Base-by-base conservation (phyloP, 2,329 filamentous ascomycete genomes). In the Myriangium duriaei region DNA sequence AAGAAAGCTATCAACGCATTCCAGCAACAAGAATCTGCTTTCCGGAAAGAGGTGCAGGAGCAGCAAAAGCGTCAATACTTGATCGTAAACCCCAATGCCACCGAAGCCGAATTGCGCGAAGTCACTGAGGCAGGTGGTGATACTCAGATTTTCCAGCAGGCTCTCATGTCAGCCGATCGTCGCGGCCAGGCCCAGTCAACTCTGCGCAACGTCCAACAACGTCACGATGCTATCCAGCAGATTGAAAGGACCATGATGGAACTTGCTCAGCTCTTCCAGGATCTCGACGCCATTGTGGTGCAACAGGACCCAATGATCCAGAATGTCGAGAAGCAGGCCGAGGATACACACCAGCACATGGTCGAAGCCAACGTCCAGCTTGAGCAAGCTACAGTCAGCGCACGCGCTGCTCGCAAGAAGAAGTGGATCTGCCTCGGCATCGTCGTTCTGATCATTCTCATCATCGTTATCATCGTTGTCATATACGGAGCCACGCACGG, bases 381-480 rank as follows among this genome's bases (percentile, higher is more conserved):
- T 42, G 76, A 71, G 28, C 73, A 72, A n/a, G 87, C 87, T 10
- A 81, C 94, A 45, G 69, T 72, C 44, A 93, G 83, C 49, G 88
- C 88, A 6, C 71, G 80, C 57, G 74, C 76, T 50, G 83, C 81
- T 35, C 73, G 83, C 49, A 83, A 77, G 66, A 93, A 92, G 85
- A 95, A 95, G 81, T 95, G 86, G 87, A 87, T 82, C 58, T 94
- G 86, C 68, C 64, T 94, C 49, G 77, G 79, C 52, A 84, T 95
- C 53, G 64, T 69, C 50, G 46, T 61, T 33, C 34, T 41, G 40
- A 54, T 57, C 42, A 48, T 58, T 31, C 18, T 55, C 30, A 40
- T 54, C 42, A 53, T 65, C 44, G 56, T 60, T 39, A 44, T 65
- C 32, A 54, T 65, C 37, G 55, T 57, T 15, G 35, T 57, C 18